Base-by-base conservation (phyloP, 176 grass and related monocot species). In the Puya raimondii region DNA sequence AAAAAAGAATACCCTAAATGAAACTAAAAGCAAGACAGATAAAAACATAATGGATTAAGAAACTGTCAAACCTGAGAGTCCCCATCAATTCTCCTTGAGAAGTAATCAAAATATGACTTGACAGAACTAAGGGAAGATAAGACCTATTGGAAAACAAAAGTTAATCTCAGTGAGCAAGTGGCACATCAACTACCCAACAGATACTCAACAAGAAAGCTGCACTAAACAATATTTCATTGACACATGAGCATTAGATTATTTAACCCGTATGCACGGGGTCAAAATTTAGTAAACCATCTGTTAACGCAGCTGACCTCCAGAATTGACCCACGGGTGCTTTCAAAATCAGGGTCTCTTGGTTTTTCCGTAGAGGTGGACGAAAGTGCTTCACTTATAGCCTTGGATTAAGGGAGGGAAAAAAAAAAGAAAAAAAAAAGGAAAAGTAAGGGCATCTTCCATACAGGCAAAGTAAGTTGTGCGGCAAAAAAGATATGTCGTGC, bases 71-170 rank as follows among this genome's bases (percentile, higher is more conserved):
- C 92, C 86, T 87, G 84, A 78, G 80, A 79, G 75, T 92, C 86
- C 53, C 81, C 81, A 17, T 81, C 86, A 81, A 78, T 64, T 68
- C 74, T 96, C 64, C 72, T 83, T 71, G 83, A 85, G 86, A 92
- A 92, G 65, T 87, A 87, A 66, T 92, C 88, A 53, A 96, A 92
- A 76, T 89, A 96, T 64, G 88, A 88, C 64, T 89, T 82, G 63
- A 87, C 59, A 72, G 88, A 89, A 74, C 70, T 84, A 85, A 96
- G 79, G 71, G 92, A 92, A 64, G 88, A 89, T 50, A 96, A 33
- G 8, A 82, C 88, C 92, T 96, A 78, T 81, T 53, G 71, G 14
- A 65, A 75, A 76, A 83, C 61, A 67, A 18, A 70, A 21, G 70
- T 71, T 76, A 27, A 64, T 7, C 14, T 61, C 56, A 18, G 21